Conservation (phyloP, 202 grass and related monocot genomes). For the Tripidium arundinaceum region DNA sequence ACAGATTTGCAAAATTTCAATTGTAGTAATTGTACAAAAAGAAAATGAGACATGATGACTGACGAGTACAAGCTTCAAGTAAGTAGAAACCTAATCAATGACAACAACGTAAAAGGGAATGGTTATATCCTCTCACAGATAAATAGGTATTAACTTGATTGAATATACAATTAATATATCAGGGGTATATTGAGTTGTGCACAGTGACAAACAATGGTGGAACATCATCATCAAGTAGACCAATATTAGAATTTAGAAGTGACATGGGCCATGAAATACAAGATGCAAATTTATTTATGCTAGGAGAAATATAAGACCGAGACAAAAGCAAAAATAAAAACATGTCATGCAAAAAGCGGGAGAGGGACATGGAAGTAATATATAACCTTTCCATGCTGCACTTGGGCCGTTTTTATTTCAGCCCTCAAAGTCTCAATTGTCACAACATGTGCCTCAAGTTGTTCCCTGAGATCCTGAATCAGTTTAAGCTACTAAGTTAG, state of each 20-base stretch:
- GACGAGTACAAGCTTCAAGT: constrained; percentile 11
- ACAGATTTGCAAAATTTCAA: constrained; percentile 36
- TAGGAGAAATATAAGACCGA: neutral
- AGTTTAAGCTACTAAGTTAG: constrained; percentile 29
- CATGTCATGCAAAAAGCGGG: neutral
- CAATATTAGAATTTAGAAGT: constrained; percentile 23
- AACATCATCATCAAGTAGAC: neutral
- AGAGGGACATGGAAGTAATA: neutral
- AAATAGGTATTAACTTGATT: neutral
- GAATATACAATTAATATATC: neutral
- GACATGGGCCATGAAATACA: neutral
- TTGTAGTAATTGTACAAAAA: neutral
- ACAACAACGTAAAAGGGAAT: neutral
- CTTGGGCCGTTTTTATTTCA: constrained; percentile 45
- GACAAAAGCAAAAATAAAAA: neutral
- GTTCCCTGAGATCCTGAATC: constrained; percentile 90
- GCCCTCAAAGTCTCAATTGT: constrained; percentile 74
- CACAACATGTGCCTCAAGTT: constrained; percentile 73
- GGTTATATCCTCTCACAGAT: neutral
- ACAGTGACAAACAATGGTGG: constrained; percentile 10
- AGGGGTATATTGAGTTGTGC: neutral
- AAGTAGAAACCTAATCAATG: constrained; percentile 14
- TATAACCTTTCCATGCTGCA: constrained; percentile 85
- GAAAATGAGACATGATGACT: neutral
- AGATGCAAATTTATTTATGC: neutral